Evolutionary conservation across 768 basidiomycete species (phyloP).

Genomic region (Lanmaoa rubissima): DNA sequence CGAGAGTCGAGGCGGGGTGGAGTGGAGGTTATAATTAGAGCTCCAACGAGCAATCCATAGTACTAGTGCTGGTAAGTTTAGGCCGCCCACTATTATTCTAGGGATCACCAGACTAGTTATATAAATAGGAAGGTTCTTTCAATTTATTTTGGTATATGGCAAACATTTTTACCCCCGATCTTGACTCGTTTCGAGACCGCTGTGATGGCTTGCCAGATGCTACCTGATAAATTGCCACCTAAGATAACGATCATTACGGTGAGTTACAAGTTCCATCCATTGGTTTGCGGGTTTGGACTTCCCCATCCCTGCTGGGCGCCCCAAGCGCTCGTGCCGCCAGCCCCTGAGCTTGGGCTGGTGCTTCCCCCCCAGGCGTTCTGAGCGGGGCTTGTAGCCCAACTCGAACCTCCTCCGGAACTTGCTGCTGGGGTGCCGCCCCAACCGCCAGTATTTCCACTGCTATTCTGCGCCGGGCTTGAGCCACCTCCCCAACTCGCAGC

Average conservation of each 20-base stretch:
- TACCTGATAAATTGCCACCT: too few species aligned
- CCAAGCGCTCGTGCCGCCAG: constrained; percentile 23
- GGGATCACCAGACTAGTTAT: too few species aligned
- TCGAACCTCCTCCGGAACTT: constrained; percentile 24
- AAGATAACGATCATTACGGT: too few species aligned
- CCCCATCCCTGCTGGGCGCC: constrained; percentile 46
- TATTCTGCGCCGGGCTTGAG: constrained; percentile 27
- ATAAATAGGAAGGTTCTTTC: too few species aligned
- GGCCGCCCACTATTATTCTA: too few species aligned
- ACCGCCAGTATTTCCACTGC: constrained; percentile 15
- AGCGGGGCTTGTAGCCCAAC: constrained; percentile 33
- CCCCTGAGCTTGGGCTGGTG: constrained; percentile 30
- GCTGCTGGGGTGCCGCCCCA: constrained; percentile 29
- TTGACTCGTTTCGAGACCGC: neutral
- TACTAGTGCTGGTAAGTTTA: too few species aligned
- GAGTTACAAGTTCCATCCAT: constrained; percentile 50
- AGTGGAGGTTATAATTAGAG: too few species aligned
- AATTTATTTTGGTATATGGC: too few species aligned
- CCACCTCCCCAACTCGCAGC: constrained; percentile 24
- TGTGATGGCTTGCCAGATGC: neutral
- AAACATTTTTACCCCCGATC: too few species aligned
- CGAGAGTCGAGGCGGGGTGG: too few species aligned
- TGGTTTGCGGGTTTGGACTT: constrained; percentile 47
- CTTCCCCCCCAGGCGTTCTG: constrained; percentile 39
- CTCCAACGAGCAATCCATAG: too few species aligned